A percentile compares a stretch with the other conserved stretches of the same genome.
Evolutionary conservation across 2,329 filamentous ascomycete genomes (phyloP).

Genomic region (Fonsecaea multimorphosa): DNA sequence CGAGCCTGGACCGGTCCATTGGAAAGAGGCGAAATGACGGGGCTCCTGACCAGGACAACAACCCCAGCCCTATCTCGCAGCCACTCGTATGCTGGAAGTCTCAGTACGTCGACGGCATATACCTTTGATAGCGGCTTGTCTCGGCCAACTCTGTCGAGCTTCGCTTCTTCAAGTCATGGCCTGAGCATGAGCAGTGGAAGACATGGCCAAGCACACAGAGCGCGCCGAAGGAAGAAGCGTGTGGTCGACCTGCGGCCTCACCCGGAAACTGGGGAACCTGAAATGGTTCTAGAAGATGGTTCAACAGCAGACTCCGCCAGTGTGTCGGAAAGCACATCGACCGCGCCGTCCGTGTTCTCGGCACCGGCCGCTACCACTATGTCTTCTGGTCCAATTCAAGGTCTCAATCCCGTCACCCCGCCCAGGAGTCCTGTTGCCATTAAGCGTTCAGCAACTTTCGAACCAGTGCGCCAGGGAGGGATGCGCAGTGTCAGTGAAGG

Average conservation of each 20-base stretch:
- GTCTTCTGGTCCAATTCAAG: conserved; percentile 56
- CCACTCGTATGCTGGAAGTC: conserved; percentile 64
- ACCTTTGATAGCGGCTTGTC: conserved; percentile 76
- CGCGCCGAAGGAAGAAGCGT: conserved; percentile 57
- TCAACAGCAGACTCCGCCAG: conserved; percentile 40
- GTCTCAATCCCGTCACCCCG: conserved; percentile 61
- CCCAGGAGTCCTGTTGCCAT: conserved; percentile 53
- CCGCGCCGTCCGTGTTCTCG: conserved; percentile 57
- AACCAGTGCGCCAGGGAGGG: background rate
- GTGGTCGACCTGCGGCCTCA: conserved; percentile 55
- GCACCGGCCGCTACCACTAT: conserved; percentile 60
- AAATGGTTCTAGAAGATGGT: conserved; percentile 52
- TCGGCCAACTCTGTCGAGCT: conserved; percentile 51
- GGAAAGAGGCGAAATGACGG: conserved; percentile 68
- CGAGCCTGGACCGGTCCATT: conserved; percentile 85
- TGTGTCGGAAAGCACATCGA: conserved; percentile 48
- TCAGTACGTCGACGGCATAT: conserved; percentile 64
- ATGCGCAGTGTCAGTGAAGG: conserved; percentile 32
- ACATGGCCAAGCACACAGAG: conserved; percentile 54
- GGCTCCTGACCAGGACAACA: conserved; percentile 42
- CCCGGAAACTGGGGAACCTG: conserved; percentile 48
- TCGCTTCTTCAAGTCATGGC: conserved; percentile 49
- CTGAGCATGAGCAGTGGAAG: conserved; percentile 50
- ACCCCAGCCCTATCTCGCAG: conserved; percentile 65
- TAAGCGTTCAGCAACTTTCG: conserved; percentile 7